Evolutionary conservation across 495 filamentous ascomycete genomes (phyloP).

Genomic region (Penicillium simplicissimum): DNA sequence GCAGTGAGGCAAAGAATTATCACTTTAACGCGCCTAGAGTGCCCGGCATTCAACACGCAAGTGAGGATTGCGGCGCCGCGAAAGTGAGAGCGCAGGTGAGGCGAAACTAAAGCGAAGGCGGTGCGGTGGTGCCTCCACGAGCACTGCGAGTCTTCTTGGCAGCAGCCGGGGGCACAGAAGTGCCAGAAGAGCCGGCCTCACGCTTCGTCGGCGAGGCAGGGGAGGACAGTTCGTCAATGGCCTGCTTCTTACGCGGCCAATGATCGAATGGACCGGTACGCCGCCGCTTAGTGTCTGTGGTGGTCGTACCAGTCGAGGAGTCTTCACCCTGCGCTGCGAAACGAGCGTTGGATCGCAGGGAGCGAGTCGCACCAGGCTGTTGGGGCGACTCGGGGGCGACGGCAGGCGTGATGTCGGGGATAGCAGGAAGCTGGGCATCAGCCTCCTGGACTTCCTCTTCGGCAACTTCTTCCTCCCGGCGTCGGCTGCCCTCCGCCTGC

Average conservation of each 20-base stretch:
- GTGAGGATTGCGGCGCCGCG: neutral
- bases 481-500: constrained; percentile 34
- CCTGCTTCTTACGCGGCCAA: constrained; percentile 63
- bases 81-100: neutral
- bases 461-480: constrained; percentile 55
- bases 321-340: constrained; percentile 24
- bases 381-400: constrained; percentile 57
- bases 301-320: constrained; percentile 22
- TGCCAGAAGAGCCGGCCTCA: constrained; percentile 29
- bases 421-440: constrained; percentile 26
- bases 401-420: neutral
- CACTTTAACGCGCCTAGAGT: neutral
- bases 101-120: constrained; percentile 3
- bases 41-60: neutral
- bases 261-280: constrained; percentile 65
- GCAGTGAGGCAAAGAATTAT: constrained; percentile 1
- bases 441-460: constrained; percentile 57
- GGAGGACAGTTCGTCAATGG: constrained; percentile 23
- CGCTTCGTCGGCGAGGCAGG: constrained; percentile 33
- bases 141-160: constrained; percentile 32
- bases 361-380: constrained; percentile 40
- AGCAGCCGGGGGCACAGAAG: constrained; percentile 26
- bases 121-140: constrained; percentile 10
- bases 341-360: constrained; percentile 31
- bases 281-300: constrained; percentile 29